Evolutionary conservation across 2,329 filamentous ascomycete species (phyloP).

Genomic region (Sordariomycetes sp.): DNA sequence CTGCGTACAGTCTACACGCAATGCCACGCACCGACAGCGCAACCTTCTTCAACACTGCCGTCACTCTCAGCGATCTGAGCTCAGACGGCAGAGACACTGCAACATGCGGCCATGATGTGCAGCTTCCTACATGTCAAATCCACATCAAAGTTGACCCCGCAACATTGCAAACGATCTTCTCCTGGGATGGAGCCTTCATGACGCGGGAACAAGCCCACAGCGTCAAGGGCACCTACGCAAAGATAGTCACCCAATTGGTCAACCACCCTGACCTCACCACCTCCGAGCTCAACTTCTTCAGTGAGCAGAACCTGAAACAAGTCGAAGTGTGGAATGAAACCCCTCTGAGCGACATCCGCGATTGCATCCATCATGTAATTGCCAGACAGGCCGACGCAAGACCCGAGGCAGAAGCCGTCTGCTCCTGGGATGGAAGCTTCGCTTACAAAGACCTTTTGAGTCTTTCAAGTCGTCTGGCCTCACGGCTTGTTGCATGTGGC

Average conservation of each 20-base stretch:
- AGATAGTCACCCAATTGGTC: constrained; percentile 33
- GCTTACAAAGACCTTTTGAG: constrained; percentile 29
- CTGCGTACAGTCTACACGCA: background rate
- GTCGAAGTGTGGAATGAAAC: constrained; percentile 22
- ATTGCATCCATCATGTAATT: constrained; percentile 32
- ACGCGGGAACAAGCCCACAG: constrained; percentile 30
- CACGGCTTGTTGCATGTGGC: constrained; percentile 6
- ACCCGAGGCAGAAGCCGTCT: constrained; percentile 25
- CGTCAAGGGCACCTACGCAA: constrained; percentile 38
- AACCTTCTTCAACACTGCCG: constrained; percentile 33
- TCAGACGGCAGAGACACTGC: constrained; percentile 10
- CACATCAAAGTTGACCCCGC: constrained; percentile 9
- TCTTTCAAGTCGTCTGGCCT: constrained; percentile 25
- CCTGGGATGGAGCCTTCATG: constrained; percentile 27
- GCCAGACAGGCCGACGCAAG: constrained; percentile 21
- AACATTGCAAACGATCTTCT: constrained; percentile 12
- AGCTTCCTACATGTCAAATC: constrained; percentile 9
- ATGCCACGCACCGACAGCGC: constrained; percentile 5
- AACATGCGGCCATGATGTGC: background rate
- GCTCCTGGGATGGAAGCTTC: constrained; percentile 33
- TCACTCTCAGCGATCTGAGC: constrained; percentile 22
- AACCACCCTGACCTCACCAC: constrained; percentile 26
- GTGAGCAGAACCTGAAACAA: constrained; percentile 39
- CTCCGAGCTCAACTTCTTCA: constrained; percentile 36
- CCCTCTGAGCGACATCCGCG: constrained; percentile 15